phyloP scores from a whole-genome alignment of 331 rosid genomes.

The Dryas integrifolia region DNA sequence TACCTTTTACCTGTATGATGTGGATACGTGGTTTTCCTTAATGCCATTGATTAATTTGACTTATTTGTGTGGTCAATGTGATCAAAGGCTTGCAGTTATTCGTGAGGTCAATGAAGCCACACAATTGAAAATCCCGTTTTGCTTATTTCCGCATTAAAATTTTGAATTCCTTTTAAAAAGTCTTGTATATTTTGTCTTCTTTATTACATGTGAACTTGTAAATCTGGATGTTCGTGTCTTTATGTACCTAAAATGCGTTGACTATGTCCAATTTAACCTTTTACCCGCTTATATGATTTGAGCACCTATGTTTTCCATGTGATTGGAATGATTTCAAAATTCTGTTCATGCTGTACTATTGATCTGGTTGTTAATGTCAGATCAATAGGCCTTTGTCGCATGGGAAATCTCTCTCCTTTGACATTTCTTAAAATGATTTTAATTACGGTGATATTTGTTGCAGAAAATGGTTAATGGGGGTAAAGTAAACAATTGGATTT shows the following conservation, averaged over 20 bases:
- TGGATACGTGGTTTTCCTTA: background rate
- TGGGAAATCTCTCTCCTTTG: no score
- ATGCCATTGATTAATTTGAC: background rate
- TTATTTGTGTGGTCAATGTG: background rate
- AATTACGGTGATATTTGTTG: constrained; percentile 14
- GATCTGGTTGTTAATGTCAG: no score
- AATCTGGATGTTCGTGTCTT: no score
- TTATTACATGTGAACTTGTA: background rate
- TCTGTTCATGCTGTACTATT: no score
- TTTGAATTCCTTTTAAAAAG: background rate
- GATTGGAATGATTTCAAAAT: no score
- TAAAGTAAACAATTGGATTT: constrained; percentile 77
- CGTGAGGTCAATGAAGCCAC: no score
- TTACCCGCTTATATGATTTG: no score
- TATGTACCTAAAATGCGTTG: no score
- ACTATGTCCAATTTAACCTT: no score
- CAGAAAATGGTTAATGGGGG: constrained; percentile 99
- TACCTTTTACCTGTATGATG: background rate
- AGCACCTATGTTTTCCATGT: no score
- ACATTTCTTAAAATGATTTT: background rate
- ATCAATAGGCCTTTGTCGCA: no score
- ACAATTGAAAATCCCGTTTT: background rate
- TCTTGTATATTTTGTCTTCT: no score
- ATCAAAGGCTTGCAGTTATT: background rate
- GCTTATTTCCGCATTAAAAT: background rate